Evolutionary conservation across 2,329 filamentous ascomycete species (phyloP).

Genomic region (Xylariaceae sp.): DNA sequence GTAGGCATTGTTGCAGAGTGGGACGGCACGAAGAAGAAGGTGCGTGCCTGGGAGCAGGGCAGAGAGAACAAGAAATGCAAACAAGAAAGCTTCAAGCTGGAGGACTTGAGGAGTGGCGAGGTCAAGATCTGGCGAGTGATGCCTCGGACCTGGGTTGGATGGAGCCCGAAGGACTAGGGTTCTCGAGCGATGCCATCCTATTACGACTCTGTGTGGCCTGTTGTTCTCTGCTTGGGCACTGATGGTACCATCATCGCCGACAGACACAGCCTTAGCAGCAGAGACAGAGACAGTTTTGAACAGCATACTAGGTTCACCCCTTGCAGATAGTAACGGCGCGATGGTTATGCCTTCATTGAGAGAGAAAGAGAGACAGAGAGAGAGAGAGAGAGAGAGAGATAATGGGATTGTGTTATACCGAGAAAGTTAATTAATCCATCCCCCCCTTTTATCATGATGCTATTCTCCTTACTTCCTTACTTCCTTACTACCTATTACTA

Average conservation of each 20-base stretch:
- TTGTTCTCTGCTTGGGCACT: slow-evolving; percentile 25
- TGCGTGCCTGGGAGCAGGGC: slow-evolving; percentile 91
- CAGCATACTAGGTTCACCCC: slow-evolving; percentile 7
- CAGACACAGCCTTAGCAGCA: slow-evolving; percentile 2
- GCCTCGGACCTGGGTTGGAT: slow-evolving; percentile 86
- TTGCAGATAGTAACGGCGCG: slow-evolving; percentile 6
- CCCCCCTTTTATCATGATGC: background rate
- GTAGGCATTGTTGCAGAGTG: slow-evolving; percentile 90
- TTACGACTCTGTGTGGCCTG: slow-evolving; percentile 25
- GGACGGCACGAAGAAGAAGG: slow-evolving; percentile 98
- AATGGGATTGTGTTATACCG: slow-evolving; percentile 9
- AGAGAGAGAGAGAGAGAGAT: background rate
- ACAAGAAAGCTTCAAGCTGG: slow-evolving; percentile 87
- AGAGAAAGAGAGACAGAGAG: background rate
- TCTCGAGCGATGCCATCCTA: slow-evolving; percentile 23
- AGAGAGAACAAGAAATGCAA: slow-evolving; percentile 91
- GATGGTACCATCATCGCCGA: slow-evolving; percentile 25
- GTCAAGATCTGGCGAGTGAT: slow-evolving; percentile 97
- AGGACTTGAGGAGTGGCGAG: slow-evolving; percentile 86
- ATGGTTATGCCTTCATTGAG: background rate
- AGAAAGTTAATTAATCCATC: slow-evolving; percentile 7
- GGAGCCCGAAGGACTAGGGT: slow-evolving; percentile 60
- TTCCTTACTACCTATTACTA: slow-evolving; percentile 1
- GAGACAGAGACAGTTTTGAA: slow-evolving; percentile 20
- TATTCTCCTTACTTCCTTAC: too few relatives aligned